Conservation (phyloP, 257 asterid species). For the Jaltomata sinuosa region DNA sequence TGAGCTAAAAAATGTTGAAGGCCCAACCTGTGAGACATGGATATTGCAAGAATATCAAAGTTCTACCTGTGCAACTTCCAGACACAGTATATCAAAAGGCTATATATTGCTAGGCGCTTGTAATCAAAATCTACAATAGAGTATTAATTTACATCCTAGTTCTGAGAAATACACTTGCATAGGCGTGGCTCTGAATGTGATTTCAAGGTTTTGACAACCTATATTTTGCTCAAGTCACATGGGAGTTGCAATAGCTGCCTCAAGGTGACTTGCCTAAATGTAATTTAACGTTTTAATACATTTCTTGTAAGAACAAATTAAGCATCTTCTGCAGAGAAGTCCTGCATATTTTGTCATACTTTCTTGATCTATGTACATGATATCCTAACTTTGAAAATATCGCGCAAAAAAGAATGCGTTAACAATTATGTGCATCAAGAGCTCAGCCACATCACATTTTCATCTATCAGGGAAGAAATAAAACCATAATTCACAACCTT, state of each 20-base stretch:
- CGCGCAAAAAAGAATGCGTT: not conserved
- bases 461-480: not conserved
- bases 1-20: slow-evolving; percentile 91
- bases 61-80: not conserved
- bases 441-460: not conserved
- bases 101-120: not conserved
- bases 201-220: not conserved
- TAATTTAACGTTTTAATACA: not conserved
- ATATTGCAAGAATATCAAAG: not conserved
- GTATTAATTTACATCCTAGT: not conserved
- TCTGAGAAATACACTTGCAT: not conserved
- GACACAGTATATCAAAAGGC: not conserved
- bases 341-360: too few species aligned
- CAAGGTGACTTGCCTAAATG: not conserved
- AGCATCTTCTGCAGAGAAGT: not conserved
- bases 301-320: not conserved
- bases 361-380: not conserved
- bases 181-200: not conserved
- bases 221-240: not conserved
- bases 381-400: not conserved
- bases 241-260: not conserved
- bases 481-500: not conserved
- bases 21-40: slow-evolving; percentile 65
- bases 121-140: not conserved
- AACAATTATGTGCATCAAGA: not conserved